These are phyloP conservation scores for Plenodomus tracheiphilus DNA, from an alignment of 2,329 filamentous ascomycete species.

Conservation along the genomic window DNA sequence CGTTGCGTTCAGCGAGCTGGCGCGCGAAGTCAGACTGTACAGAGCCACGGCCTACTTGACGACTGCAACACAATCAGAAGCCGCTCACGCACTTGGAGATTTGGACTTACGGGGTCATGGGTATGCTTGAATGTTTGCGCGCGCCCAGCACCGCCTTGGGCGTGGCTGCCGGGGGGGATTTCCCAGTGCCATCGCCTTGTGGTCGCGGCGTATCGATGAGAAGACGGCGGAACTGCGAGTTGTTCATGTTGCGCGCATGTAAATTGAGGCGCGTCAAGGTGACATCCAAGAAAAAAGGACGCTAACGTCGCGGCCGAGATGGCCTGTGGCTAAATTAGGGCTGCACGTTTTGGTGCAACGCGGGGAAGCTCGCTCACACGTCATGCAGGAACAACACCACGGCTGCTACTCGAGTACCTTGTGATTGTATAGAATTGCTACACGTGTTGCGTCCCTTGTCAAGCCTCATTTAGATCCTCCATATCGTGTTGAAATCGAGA, in stretches of 20 bases:
- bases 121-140: constrained; percentile 76
- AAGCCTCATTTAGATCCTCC: too few species aligned
- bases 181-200: constrained; percentile 34
- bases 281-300: not conserved
- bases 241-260: constrained; percentile 70
- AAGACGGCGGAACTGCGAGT: constrained; percentile 88
- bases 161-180: constrained; percentile 32
- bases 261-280: not conserved
- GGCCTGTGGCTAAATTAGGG: too few species aligned
- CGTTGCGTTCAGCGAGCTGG: constrained; percentile 76
- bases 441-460: too few species aligned
- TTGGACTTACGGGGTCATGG: constrained; percentile 83
- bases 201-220: constrained; percentile 54
- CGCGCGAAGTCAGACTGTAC: constrained; percentile 73
- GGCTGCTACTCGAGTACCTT: not conserved
- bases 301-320: not conserved
- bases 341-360: not conserved
- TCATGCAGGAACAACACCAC: not conserved
- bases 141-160: constrained; percentile 67
- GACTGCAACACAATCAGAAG: constrained; percentile 51
- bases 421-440: not conserved
- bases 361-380: not conserved
- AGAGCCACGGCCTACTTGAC: constrained; percentile 60
- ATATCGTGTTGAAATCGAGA: not conserved
- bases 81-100: not conserved